These are phyloP conservation scores for Linnemannia hyalina DNA, from an alignment of 192 early-diverging fungal genomes.

Conservation along the genomic window DNA sequence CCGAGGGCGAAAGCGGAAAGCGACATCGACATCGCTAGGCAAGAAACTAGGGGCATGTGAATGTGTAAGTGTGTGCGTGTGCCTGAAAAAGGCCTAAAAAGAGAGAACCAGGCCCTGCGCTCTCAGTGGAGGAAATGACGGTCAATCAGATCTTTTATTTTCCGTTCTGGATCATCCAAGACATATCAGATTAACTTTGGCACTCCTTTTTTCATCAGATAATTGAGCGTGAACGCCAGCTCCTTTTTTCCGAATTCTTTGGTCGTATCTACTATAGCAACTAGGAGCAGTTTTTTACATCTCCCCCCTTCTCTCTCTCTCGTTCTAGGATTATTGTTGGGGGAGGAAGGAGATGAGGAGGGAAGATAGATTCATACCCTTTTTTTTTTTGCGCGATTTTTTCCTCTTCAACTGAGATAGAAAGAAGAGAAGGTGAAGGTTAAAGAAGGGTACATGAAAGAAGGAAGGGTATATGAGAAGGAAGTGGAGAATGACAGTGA, in stretches of 20 bases:
- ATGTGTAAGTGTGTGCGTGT: background rate
- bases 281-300: too few species aligned
- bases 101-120: background rate
- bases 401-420: background rate
- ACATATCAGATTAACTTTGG: background rate
- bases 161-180: background rate
- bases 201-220: background rate
- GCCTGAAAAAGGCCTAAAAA: background rate
- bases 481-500: background rate
- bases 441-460: too few species aligned
- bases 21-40: too few species aligned
- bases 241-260: background rate
- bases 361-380: background rate
- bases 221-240: background rate
- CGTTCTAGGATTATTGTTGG: background rate
- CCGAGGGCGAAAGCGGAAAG: background rate
- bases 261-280: background rate
- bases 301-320: too few species aligned
- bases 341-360: background rate
- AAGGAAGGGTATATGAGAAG: background rate
- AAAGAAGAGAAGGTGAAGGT: background rate
- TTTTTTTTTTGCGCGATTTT: background rate
- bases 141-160: conserved; percentile 1
- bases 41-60: background rate
- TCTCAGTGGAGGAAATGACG: background rate